Base-by-base conservation (phyloP, 2,329 filamentous ascomycete genomes). In the Claviceps maximensis region DNA sequence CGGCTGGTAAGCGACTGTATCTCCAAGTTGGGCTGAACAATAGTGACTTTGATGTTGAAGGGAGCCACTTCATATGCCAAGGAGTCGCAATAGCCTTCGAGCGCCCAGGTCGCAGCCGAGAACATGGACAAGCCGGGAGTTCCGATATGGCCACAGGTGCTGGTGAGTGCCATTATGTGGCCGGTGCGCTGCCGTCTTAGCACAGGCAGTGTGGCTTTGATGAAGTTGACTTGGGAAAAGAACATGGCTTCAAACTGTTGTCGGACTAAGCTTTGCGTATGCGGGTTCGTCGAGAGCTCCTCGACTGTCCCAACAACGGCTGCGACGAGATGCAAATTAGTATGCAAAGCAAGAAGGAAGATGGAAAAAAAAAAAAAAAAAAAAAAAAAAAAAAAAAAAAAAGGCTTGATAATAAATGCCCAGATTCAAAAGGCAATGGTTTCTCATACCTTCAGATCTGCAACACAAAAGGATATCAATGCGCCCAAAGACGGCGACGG, bases 181-280 rank as follows among this genome's bases (percentile, higher is more conserved):
- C 93, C 93, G 9, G 84, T 89, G 60, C 85, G 83, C 63, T 90
- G 86, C 55, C 77, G 75, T 45, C 93, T 79, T 67, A 97, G 84
- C 52, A 83, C 77, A 1, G 91, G 89, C 23, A 98, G 75, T 1
- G 83, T 77, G 15, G 90, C 87, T 67, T 93, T 94, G 72, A 97
- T 94, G 65, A 95, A 88, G 69, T 97, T 97, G 67, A 97, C 85
- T 54, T 94, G 89, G 1, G 88, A 89, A 68, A 97, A 97, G 74
- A 94, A 97, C 62, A 95, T 89, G 57, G 83, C 83, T 67, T 97
- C 91, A 66, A 97, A 96, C 66, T 96, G 91, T 63, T 95, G 87
- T 56, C 87, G 82, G 38, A 94, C 84, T 19, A 96, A 78, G 54
- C 84, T 89, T 59, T 84, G 78, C 1, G 88, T 89, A 45, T 82